Evolutionary conservation across 2,329 filamentous ascomycete genomes (phyloP), one percentile per base, ranked within the genome.

Genomic region (Leptodontidium sp.): DNA sequence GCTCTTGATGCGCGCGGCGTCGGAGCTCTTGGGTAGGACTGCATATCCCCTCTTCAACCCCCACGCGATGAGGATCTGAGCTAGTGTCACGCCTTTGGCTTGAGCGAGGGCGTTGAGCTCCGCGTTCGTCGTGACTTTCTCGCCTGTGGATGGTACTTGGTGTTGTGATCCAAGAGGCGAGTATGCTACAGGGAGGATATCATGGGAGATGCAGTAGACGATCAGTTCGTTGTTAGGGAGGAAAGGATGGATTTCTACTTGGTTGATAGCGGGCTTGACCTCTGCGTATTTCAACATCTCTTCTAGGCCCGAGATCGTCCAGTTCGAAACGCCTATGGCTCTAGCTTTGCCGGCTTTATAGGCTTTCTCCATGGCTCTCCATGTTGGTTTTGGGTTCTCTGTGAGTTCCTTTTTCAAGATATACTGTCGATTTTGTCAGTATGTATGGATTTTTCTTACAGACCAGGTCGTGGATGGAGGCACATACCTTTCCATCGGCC

Each of bases 201-300:
- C 87, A 80, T 91, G 90, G 68, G 84, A 82, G 68, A 86, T 86
- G 84, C 90, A 93, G 74, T 89, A 86, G 72, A 91, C 87, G 69
- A 91, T 87, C 69, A 93, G 87, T 70, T 93, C 89, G 74, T 92
- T 86, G 81, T 93, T 90, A 1, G 82, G 81, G 62, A 92, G 84
- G 78, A 93, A 93, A 0, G 92, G 91, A 80, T 95, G 91, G 77
- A 88, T 90, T 82, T 95, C 92, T 71, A 87, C 81, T 77, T 87
- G 85, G 79, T 86, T 86, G 66, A 86, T 80, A 15, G 80, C 73
- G 0, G 85, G 85, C 71, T 80, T 82, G 76, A 87, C 80, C 71
- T 81, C 80, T 64, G 84, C 84, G 17, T 78, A 80, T 57, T 73
- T 71, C 21, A 87, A 80, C 17, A 90, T 81, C 68, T 86, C 79